phyloP scores from a whole-genome alignment of 1,284 basidiomycete genomes.

The Ceratobasidium papillatum region DNA sequence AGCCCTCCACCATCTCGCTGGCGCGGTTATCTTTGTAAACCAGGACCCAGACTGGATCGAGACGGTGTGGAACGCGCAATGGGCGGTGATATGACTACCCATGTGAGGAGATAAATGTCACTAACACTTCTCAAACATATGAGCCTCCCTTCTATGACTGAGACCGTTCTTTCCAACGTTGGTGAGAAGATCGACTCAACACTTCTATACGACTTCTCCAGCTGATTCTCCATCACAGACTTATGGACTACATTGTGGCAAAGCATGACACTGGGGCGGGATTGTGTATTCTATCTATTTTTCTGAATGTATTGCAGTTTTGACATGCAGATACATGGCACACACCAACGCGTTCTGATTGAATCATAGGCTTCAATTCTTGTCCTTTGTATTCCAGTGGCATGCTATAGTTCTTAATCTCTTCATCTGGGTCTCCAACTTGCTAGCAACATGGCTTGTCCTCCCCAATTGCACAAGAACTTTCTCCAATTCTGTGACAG shows the following conservation, averaged over 20 bases:
- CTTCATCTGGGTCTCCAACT: conserved; percentile 92
- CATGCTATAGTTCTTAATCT: conserved; percentile 92
- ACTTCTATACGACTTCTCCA: conserved; percentile 91
- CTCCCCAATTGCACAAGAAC: conserved; percentile 93
- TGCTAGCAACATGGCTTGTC: conserved; percentile 96
- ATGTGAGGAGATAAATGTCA: too few relatives aligned
- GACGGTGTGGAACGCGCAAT: too few relatives aligned
- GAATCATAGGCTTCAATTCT: conserved; percentile 95
- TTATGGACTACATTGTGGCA: conserved; percentile 97
- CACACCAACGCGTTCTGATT: conserved; percentile 92
- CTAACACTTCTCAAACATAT: conserved; percentile 98
- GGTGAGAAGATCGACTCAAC: conserved; percentile 99
- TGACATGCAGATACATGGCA: conserved; percentile 74
- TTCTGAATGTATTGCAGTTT: conserved; percentile 45
- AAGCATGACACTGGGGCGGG: conserved; percentile 88
- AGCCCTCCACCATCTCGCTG: too few relatives aligned
- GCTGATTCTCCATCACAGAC: conserved; percentile 94
- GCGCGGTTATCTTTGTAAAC: too few relatives aligned
- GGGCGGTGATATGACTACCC: too few relatives aligned
- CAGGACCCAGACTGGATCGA: too few relatives aligned
- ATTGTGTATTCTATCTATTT: too few relatives aligned
- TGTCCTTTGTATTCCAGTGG: conserved; percentile 97
- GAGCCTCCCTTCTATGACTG: conserved; percentile 99
- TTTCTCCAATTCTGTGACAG: conserved; percentile 96
- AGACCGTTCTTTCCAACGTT: conserved; percentile 93